phyloP scores from a whole-genome alignment of 257 asterid species.

The Salvia rosmarinus region DNA sequence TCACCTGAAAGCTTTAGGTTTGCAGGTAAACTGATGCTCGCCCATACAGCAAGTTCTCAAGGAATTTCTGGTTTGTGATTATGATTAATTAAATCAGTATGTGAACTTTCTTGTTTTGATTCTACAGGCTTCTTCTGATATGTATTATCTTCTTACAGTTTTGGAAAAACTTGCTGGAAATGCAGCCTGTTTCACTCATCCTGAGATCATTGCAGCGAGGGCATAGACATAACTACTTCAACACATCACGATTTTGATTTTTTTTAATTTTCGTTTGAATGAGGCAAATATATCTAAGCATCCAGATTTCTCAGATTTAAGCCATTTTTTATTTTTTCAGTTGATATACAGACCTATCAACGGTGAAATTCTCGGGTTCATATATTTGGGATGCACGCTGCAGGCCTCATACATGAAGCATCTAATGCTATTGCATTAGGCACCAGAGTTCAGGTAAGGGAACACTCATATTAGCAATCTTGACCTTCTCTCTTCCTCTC shows the following conservation, averaged over 20 bases:
- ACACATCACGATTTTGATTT: background rate
- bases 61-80: conserved; percentile 26
- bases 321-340: conserved; percentile 36
- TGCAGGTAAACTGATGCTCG: conserved; percentile 40
- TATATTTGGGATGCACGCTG: conserved; percentile 88
- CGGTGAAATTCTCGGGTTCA: conserved; percentile 96
- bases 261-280: background rate
- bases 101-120: background rate
- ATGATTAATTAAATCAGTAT: background rate
- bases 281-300: background rate
- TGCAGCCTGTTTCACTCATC: conserved; percentile 12
- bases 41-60: too few species aligned
- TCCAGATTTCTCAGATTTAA: background rate
- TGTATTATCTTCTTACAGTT: conserved; percentile 42
- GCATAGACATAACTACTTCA: background rate
- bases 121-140: background rate
- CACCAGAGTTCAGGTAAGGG: conserved; percentile 68
- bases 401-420: conserved; percentile 93
- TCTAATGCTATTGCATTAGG: conserved; percentile 92
- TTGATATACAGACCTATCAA: conserved; percentile 84
- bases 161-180: conserved; percentile 81
- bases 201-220: background rate
- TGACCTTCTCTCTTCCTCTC: background rate
- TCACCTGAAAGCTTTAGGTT: conserved; percentile 63
- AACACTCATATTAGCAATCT: background rate